These are phyloP conservation scores for Yarrowia bubula DNA, from an alignment of 805 yeast genomes.

Conservation along the genomic window DNA sequence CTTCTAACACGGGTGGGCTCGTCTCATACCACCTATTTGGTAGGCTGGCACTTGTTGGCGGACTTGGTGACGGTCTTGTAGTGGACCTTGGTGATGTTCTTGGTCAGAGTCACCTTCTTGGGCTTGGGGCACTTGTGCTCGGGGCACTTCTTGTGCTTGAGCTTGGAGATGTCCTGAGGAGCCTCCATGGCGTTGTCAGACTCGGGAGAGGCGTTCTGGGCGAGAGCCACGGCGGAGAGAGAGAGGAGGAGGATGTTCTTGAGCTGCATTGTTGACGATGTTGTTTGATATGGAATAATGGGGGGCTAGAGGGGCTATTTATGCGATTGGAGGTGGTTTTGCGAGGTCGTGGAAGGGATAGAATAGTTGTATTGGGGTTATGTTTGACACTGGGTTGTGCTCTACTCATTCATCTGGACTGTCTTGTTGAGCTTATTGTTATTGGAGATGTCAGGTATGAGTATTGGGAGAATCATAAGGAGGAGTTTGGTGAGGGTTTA, in stretches of 20 bases:
- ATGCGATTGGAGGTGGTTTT: neutral
- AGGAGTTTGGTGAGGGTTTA: neutral
- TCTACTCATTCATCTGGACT: neutral
- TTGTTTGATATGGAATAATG: constrained; percentile 1
- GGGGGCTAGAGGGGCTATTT: neutral
- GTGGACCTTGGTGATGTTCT: constrained; percentile 15
- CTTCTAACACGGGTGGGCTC: neutral
- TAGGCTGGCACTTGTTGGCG: constrained; percentile 17
- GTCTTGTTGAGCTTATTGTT: neutral
- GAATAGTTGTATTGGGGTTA: neutral
- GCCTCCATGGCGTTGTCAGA: constrained; percentile 5
- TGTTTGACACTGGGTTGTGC: too few relatives aligned
- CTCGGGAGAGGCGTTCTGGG: constrained; percentile 12
- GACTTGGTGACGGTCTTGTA: constrained; percentile 5
- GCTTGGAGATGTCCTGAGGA: constrained; percentile 15
- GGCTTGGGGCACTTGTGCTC: constrained; percentile 21
- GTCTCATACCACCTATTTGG: neutral
- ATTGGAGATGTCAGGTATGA: too few relatives aligned
- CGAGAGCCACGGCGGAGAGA: constrained; percentile 24
- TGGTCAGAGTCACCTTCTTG: constrained; percentile 18
- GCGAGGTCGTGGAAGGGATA: neutral
- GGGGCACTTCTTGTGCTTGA: constrained; percentile 17
- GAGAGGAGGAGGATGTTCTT: constrained; percentile 23
- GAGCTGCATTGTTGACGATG: constrained; percentile 23
- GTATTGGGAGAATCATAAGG: neutral